Base-by-base conservation (phyloP, 306 rosid genomes). In the Vigna trinervia region DNA sequence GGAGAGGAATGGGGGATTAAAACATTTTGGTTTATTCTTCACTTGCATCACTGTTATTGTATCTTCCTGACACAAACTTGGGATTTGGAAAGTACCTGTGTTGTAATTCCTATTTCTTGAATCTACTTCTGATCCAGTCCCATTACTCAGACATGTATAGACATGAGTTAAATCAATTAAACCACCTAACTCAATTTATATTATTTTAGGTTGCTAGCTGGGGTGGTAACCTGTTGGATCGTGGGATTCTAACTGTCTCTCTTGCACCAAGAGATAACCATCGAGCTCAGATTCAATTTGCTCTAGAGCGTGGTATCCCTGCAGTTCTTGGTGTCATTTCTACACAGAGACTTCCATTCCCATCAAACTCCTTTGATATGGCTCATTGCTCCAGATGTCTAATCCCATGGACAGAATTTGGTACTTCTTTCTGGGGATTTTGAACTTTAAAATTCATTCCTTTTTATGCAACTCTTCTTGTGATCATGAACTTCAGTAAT, bases 371-470 rank as follows among this genome's bases (percentile, higher is more conserved):
- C 70, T 96, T 96, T 73, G 99, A 96, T 71, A 87, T 96, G 92
- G 99, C 99, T 84, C 99, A 96, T 83, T 96, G 99, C 89, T 96
- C 99, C 39, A 88, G 99, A 84, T 96, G 99, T 87, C 97, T 96
- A 48, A 96, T 96, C 45, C 98, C 97, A 50, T 96, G 99, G 99
- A 89, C 97, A 15, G 99, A 92, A 77, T 96, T 89, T 26, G 98
- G 99, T 96, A 89, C 71, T 69, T 78, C 43, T 53, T 74, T 53
- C 45, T 41, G 6, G 52, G 8, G 62, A 57, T 59, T 23, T 60
- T 68, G 52, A 57, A 53, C 76, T 22, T 32, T 30, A 30, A 4
- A 30, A 30, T 30, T 30, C 4, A 30, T 30, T 30, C 34, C 34
- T 30, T 30, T 30, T 0, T 30, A 30, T 30, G 74, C 59, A 48